Evolutionary conservation across 202 grass and related monocot genomes (phyloP).

Genomic region (Eragrostis tef): DNA sequence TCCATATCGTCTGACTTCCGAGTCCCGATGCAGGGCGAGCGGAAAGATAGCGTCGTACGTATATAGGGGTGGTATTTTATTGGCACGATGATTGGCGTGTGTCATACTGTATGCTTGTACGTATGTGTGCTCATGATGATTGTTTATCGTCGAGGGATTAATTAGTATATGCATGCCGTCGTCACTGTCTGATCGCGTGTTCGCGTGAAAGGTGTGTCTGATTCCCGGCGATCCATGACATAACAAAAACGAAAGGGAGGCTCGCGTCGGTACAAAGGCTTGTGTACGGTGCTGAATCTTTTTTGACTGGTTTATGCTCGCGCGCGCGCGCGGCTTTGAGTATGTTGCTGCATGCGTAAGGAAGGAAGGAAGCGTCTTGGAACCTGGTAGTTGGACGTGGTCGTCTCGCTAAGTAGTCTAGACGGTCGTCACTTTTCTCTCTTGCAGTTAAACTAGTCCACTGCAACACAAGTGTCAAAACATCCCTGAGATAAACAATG

Average conservation of each 20-base stretch:
- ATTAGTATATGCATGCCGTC: neutral
- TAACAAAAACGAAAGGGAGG: neutral
- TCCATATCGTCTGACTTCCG: neutral
- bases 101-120: neutral
- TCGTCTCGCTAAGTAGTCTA: neutral
- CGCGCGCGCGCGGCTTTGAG: neutral
- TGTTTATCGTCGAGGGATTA: neutral
- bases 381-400: constrained; percentile 7
- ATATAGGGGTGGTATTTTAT: neutral
- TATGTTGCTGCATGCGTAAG: neutral
- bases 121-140: neutral
- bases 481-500: neutral
- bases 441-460: neutral
- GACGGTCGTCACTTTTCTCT: neutral
- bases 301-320: neutral
- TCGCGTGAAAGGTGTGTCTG: constrained; percentile 17
- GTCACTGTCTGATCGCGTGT: neutral
- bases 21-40: constrained; percentile 37
- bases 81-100: constrained; percentile 51
- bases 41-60: neutral
- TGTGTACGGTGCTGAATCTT: neutral
- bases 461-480: constrained; percentile 20
- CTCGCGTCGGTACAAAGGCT: too few species aligned
- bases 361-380: constrained; percentile 40
- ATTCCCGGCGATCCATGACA: constrained; percentile 11